phyloP scores from a whole-genome alignment of 768 basidiomycete genomes.

The Suillus subalutaceus region DNA sequence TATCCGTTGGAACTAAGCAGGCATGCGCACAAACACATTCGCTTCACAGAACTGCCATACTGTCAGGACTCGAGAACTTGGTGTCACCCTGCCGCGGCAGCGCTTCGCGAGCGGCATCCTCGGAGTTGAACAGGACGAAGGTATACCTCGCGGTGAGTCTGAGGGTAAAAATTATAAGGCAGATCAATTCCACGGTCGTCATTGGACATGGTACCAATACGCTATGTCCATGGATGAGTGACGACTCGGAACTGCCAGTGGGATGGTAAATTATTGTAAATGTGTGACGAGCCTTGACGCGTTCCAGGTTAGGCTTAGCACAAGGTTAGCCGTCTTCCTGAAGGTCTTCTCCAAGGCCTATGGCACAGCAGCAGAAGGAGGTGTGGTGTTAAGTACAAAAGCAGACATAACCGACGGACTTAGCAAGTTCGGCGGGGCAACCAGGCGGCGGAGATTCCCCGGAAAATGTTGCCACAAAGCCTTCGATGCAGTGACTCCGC shows the following conservation, averaged over 20 bases:
- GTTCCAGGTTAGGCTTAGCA: background rate
- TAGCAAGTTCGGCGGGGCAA: conserved; percentile 11
- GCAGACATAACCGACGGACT: conserved; percentile 25
- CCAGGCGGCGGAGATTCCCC: conserved; percentile 17
- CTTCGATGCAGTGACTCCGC: conserved; percentile 3
- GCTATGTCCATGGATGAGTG: background rate
- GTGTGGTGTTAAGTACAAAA: conserved; percentile 24
- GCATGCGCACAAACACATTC: background rate
- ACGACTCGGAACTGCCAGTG: background rate
- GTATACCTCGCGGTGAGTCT: background rate
- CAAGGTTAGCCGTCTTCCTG: background rate
- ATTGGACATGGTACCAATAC: background rate
- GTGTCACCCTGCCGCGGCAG: background rate
- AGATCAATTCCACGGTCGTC: background rate
- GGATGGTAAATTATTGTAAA: background rate
- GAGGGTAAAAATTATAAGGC: background rate
- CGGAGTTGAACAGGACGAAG: background rate
- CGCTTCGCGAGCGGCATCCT: conserved; percentile 2
- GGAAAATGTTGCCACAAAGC: conserved; percentile 20
- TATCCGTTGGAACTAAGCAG: background rate
- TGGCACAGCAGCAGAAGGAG: background rate
- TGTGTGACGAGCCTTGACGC: background rate
- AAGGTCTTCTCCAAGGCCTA: background rate
- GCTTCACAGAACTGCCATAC: background rate
- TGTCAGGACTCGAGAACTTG: background rate